Conservation (phyloP, 306 rosid genomes). For the Ammopiptanthus mongolicus region DNA sequence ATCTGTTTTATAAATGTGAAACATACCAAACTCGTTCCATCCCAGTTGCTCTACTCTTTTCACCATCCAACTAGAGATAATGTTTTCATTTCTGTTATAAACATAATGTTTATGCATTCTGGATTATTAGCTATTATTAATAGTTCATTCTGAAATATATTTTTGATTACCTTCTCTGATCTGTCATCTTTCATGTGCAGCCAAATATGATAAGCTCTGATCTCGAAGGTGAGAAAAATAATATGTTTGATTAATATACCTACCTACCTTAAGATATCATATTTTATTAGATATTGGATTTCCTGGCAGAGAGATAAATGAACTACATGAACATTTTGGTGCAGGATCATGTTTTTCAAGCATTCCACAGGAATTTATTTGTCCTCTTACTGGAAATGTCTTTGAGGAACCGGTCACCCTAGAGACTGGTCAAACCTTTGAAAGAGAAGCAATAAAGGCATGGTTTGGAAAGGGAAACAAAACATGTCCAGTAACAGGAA, state of each 20-base stretch:
- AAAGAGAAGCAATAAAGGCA: constrained; percentile 52
- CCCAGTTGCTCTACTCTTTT: neutral
- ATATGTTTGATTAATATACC: neutral
- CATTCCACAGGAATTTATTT: constrained; percentile 62
- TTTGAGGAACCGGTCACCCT: constrained; percentile 82
- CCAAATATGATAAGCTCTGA: constrained; percentile 32
- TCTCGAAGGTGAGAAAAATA: constrained; percentile 49
- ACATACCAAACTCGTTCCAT: neutral
- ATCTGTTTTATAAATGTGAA: constrained; percentile 26
- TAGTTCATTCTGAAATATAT: neutral
- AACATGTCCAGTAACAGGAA: constrained; percentile 77
- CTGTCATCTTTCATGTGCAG: constrained; percentile 38
- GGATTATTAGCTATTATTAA: neutral
- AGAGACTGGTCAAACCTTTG: constrained; percentile 82
- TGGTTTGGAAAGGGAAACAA: constrained; percentile 77
- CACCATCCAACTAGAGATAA: constrained; percentile 26
- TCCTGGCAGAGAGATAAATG: constrained; percentile 28
- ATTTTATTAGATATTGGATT: constrained; percentile 14
- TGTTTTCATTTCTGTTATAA: constrained; percentile 11
- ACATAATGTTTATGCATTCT: constrained; percentile 17
- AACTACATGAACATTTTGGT: constrained; percentile 24
- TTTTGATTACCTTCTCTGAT: constrained; percentile 16
- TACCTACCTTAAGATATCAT: neutral
- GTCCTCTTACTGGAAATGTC: constrained; percentile 62
- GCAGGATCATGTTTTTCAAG: constrained; percentile 42